A percentile compares a stretch with the other conserved stretches of the same genome.
Conservation (phyloP, 2,329 filamentous ascomycete species). For the Penicillium verrucosum region DNA sequence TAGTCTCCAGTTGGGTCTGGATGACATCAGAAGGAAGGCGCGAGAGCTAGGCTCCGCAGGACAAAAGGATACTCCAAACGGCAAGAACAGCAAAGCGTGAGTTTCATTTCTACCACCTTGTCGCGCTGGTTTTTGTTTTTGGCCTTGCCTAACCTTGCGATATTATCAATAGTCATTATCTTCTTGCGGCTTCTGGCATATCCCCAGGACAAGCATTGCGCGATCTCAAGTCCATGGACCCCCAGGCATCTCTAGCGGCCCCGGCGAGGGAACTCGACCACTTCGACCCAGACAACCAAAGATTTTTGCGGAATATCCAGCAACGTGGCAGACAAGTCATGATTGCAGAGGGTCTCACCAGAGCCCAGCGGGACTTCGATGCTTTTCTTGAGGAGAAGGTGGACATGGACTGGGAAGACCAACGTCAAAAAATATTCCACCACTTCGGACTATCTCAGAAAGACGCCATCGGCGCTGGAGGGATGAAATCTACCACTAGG, state of each 20-base stretch:
- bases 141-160: not conserved
- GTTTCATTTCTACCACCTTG: slow-evolving; percentile 23
- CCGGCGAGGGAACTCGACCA: slow-evolving; percentile 36
- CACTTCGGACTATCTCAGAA: slow-evolving; percentile 81
- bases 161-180: slow-evolving; percentile 65
- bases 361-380: slow-evolving; percentile 89
- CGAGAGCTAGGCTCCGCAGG: slow-evolving; percentile 71
- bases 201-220: slow-evolving; percentile 81
- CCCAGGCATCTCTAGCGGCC: slow-evolving; percentile 57
- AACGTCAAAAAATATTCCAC: slow-evolving; percentile 88
- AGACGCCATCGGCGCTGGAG: slow-evolving; percentile 39
- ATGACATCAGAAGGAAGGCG: slow-evolving; percentile 75
- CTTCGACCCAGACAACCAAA: slow-evolving; percentile 57
- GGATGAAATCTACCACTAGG: slow-evolving; percentile 37
- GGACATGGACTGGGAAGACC: slow-evolving; percentile 91
- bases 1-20: slow-evolving; percentile 82
- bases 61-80: slow-evolving; percentile 43
- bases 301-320: slow-evolving; percentile 80
- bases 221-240: slow-evolving; percentile 77
- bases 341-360: slow-evolving; percentile 85
- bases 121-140: not conserved
- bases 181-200: slow-evolving; percentile 89
- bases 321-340: slow-evolving; percentile 87
- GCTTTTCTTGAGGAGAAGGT: slow-evolving; percentile 91
- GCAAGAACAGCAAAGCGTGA: slow-evolving; percentile 53